A percentile compares a stretch with the other conserved stretches of the same genome.
phyloP scores from a whole-genome alignment of 352 stramenopile genomes.

The Phytophthora melonis region DNA sequence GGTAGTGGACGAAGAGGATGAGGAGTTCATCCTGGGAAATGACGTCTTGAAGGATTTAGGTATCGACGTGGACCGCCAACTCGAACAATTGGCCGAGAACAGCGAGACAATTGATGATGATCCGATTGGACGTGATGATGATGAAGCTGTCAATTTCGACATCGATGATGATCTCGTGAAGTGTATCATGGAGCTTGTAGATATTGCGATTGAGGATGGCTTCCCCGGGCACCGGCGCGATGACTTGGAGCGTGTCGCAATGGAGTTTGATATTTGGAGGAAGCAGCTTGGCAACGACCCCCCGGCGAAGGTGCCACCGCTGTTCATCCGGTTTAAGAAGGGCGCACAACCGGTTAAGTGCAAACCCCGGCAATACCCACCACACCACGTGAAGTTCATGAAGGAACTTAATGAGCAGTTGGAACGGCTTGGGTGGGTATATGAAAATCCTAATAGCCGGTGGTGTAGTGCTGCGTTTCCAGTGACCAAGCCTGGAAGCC shows the following conservation, averaged over 20 bases:
- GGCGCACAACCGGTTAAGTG: not conserved
- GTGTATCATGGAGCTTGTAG: no score
- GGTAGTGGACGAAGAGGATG: not conserved
- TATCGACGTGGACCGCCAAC: constrained; percentile 2
- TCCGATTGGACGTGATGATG: constrained; percentile 1
- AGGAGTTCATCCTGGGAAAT: constrained; percentile 4
- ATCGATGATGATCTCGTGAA: no score
- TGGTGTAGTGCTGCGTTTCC: not conserved
- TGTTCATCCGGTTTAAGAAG: not conserved
- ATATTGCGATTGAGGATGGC: not conserved
- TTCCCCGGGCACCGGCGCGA: not conserved
- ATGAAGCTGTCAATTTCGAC: not conserved
- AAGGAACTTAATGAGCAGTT: not conserved
- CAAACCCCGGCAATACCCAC: not conserved
- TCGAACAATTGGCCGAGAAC: constrained; percentile 1
- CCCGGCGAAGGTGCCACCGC: not conserved
- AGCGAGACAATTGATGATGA: not conserved
- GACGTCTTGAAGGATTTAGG: not conserved
- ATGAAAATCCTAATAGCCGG: not conserved
- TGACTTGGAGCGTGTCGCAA: not conserved
- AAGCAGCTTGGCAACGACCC: not conserved
- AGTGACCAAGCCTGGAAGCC: not conserved
- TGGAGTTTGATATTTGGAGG: constrained; percentile 3
- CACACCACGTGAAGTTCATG: constrained; percentile 4
- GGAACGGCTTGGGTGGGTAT: not conserved